A percentile compares a stretch with the other conserved stretches of the same genome.
phyloP scores from a whole-genome alignment of 345 rosid species.

The Populus davidiana region DNA sequence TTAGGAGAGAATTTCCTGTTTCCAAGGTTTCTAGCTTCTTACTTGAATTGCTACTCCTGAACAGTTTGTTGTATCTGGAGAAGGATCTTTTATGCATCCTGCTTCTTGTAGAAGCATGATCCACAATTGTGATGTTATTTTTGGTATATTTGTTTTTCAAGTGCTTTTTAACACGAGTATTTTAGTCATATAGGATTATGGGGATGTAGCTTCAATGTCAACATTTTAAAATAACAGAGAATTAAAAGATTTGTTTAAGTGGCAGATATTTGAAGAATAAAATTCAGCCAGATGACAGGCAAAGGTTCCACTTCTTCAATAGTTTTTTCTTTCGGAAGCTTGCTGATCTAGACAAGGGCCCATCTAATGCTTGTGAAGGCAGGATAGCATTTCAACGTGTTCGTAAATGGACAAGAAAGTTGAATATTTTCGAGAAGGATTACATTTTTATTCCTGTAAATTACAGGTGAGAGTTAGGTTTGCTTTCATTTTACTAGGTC shows the following conservation, averaged over 20 bases:
- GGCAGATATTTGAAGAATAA: slow-evolving; percentile 75
- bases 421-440: slow-evolving; percentile 83
- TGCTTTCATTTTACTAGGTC: not conserved
- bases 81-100: too few relatives aligned
- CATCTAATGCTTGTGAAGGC: slow-evolving; percentile 77
- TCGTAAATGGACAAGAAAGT: slow-evolving; percentile 91
- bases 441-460: slow-evolving; percentile 92
- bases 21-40: too few relatives aligned
- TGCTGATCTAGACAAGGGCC: slow-evolving; percentile 93
- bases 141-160: too few relatives aligned
- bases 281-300: slow-evolving; percentile 55
- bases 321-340: slow-evolving; percentile 99
- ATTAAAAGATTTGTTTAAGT: slow-evolving; percentile 4
- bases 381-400: slow-evolving; percentile 92
- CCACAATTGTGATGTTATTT: too few relatives aligned
- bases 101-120: too few relatives aligned
- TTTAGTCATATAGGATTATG: not conserved
- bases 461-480: slow-evolving; percentile 53
- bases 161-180: too few relatives aligned
- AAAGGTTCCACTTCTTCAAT: slow-evolving; percentile 81
- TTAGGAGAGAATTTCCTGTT: too few relatives aligned
- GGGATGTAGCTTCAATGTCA: not conserved
- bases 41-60: too few relatives aligned
- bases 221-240: not conserved
- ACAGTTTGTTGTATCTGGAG: too few relatives aligned